These are phyloP conservation scores for Colletotrichum lentis DNA, from an alignment of 2,329 filamentous ascomycete genomes.

Conservation along the genomic window DNA sequence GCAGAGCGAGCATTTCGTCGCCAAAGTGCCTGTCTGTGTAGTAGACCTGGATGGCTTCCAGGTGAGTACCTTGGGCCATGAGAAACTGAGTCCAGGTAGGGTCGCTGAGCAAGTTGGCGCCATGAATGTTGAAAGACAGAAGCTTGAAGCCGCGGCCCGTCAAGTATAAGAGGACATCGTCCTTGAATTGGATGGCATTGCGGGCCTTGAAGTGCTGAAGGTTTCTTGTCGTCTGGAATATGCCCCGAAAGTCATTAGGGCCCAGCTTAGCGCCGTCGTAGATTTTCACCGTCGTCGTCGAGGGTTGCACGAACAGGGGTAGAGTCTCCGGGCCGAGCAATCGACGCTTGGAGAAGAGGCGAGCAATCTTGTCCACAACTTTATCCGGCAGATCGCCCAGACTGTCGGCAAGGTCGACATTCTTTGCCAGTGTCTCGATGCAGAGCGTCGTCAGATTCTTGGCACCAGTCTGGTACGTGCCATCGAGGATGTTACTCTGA, in stretches of 20 bases:
- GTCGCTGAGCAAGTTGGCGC: constrained; percentile 83
- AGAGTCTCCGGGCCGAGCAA: constrained; percentile 64
- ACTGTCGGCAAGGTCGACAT: constrained; percentile 68
- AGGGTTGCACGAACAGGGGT: constrained; percentile 64
- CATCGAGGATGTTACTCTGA: constrained; percentile 86
- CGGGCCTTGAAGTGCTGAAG: constrained; percentile 77
- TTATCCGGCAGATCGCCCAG: constrained; percentile 66
- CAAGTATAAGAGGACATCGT: constrained; percentile 82
- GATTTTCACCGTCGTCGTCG: constrained; percentile 60
- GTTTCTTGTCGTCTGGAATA: constrained; percentile 77
- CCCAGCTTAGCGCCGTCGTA: constrained; percentile 72
- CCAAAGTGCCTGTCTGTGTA: constrained; percentile 85
- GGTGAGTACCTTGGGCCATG: constrained; percentile 66
- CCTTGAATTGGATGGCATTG: constrained; percentile 92
- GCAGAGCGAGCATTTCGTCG: constrained; percentile 70
- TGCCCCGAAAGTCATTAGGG: constrained; percentile 78
- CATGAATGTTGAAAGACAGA: constrained; percentile 79
- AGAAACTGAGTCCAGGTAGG: constrained; percentile 78
- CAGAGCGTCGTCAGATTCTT: constrained; percentile 73
- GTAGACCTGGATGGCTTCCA: constrained; percentile 78
- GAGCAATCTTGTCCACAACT: constrained; percentile 66
- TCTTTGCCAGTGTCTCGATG: constrained; percentile 68
- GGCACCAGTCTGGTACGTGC: constrained; percentile 69
- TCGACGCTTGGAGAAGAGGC: constrained; percentile 67
- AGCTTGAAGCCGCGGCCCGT: constrained; percentile 74